Base-by-base conservation (phyloP, 768 basidiomycete species). In the Termitomyces heimii region DNA sequence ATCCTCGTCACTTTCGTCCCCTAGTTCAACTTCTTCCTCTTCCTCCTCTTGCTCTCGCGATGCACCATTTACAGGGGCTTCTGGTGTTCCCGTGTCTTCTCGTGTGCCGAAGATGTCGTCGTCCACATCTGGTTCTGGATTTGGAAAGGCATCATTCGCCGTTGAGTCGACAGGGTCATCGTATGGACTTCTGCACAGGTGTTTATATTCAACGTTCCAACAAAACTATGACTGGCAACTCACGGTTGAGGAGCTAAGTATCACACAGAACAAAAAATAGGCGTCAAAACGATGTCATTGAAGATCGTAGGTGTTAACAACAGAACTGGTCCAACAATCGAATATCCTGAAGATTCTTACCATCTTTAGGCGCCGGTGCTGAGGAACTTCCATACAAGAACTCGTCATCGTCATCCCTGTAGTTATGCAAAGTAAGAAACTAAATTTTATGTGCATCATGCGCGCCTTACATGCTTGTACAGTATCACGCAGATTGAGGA, bases 341-440 rank as follows among this genome's bases (percentile, higher is more conserved):
- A 57, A 59, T 46, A 55, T 53, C 46, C 50, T 55, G 47, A 50
- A 40, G 50, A 59, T 55, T 74, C 81, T 81, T 73, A 83, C 82
- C 78, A 75, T 78, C 74, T 66, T 71, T 66, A 49, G 70, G 56
- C 54, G 71, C 67, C 44, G 72, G 57, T 58, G 68, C 66, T 9
- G 73, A 62, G 43, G 82, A 73, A 58, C 80, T 79, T 56, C 89
- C 89, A 63, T 90, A 91, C 60, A 90, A 72, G 67, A 87, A 89
- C 26, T 88, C 87, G 70, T 91, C 88, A 66, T 92, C 89, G 73
- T 89, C 88, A 67, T 89, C 87, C 82, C 83, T 85, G 62, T 43
- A 20, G 24, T 22, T 20, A 29, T 24, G 14, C 22, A 60, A 22
- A n/a, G 51, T 59, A 24, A 60, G 56, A 35, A 6, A 37, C 28